Conservation (phyloP, 441 rosid species). For the Caryocar brasiliense region DNA sequence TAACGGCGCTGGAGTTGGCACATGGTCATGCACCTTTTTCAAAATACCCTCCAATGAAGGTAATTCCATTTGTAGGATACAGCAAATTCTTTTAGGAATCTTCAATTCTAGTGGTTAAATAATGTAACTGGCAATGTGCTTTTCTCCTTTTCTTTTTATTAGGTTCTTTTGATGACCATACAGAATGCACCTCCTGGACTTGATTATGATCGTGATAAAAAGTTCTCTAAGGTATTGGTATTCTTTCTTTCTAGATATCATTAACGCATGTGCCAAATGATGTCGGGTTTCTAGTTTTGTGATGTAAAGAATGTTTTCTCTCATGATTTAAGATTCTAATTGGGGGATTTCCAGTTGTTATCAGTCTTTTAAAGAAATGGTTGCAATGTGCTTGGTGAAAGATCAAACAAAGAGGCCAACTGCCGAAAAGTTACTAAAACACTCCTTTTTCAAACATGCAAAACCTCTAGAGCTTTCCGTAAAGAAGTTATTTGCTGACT, state of each 20-base stretch:
- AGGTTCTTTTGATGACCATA: constrained; percentile 97
- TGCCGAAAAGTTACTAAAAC: constrained; percentile 85
- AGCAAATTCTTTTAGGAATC: background rate
- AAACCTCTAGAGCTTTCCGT: constrained; percentile 84
- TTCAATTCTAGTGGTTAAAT: background rate
- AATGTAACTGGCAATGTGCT: background rate
- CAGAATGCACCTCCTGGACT: constrained; percentile 99
- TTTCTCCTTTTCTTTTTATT: constrained; percentile 4
- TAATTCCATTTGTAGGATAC: constrained; percentile 20
- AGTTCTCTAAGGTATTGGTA: constrained; percentile 87
- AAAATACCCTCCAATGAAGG: constrained; percentile 99
- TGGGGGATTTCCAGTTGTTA: constrained; percentile 81
- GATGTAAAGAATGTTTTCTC: constrained; percentile 2
- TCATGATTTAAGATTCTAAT: constrained; percentile 49
- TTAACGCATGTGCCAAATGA: too few species aligned
- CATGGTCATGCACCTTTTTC: constrained; percentile 99
- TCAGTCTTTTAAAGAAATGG: constrained; percentile 99
- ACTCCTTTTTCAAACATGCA: constrained; percentile 79
- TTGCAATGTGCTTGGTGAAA: constrained; percentile 99
- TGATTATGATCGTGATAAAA: constrained; percentile 95
- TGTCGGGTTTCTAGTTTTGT: background rate
- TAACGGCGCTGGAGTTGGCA: constrained; percentile 94
- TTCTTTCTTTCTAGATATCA: constrained; percentile 59
- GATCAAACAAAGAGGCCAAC: constrained; percentile 98
- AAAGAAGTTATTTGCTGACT: constrained; percentile 60